Percentiles rank a stretch among this genome's conserved stretches.
Conservation (phyloP, 2,329 filamentous ascomycete genomes). For the Phyllosticta capitalensis region DNA sequence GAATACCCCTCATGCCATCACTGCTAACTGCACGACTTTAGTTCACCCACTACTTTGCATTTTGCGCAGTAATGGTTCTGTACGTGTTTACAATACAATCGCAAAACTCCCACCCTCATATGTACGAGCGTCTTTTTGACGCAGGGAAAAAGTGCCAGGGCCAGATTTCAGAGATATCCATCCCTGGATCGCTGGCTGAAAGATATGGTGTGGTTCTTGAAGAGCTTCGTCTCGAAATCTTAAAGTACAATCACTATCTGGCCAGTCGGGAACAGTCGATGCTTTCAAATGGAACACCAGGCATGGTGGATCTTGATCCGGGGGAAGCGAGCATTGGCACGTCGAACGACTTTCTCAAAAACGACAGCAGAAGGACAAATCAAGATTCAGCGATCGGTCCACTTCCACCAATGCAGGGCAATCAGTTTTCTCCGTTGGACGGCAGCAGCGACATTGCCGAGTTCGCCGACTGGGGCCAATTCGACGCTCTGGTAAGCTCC, state of each 20-base stretch:
- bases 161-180: conserved; percentile 22
- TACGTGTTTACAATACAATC: conserved; percentile 47
- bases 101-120: conserved; percentile 36
- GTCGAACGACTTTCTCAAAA: background rate
- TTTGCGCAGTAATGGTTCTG: conserved; percentile 45
- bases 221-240: conserved; percentile 38
- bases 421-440: background rate
- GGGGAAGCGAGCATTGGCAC: background rate
- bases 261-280: background rate
- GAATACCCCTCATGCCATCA: background rate
- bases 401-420: background rate
- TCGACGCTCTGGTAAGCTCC: conserved; percentile 27
- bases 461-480: conserved; percentile 29
- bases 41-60: conserved; percentile 46
- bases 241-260: conserved; percentile 17
- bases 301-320: background rate
- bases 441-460: conserved; percentile 22
- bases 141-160: conserved; percentile 33
- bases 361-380: background rate
- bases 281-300: background rate
- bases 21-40: background rate
- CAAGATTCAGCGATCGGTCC: background rate
- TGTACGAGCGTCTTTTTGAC: conserved; percentile 39
- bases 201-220: conserved; percentile 46
- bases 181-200: conserved; percentile 27